A percentile compares a stretch with the other conserved stretches of the same genome.
phyloP scores from a whole-genome alignment of 192 early-diverging fungal genomes.

The Paraglomus brasilianum region DNA sequence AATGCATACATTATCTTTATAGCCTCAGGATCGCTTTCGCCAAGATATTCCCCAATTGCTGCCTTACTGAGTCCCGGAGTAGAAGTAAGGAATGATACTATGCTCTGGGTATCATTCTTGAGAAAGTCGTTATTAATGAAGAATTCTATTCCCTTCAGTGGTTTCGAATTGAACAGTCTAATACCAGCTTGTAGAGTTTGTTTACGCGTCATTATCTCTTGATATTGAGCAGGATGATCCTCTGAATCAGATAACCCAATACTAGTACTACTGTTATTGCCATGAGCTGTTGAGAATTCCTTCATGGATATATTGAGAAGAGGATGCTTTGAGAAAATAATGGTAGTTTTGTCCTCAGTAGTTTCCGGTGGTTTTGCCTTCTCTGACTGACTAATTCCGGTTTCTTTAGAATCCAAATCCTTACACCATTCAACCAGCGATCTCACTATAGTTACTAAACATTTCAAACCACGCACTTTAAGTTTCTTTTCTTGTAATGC shows the following conservation, averaged over 20 bases:
- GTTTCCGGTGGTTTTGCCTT: slow-evolving; percentile 2
- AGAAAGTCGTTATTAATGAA: slow-evolving; percentile 74
- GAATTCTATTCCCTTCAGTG: slow-evolving; percentile 83
- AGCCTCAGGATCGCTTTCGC: slow-evolving; percentile 86
- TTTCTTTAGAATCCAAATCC: slow-evolving; percentile 36
- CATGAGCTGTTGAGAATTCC: slow-evolving; percentile 32
- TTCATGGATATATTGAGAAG: slow-evolving; percentile 40
- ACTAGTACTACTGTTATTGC: slow-evolving; percentile 40
- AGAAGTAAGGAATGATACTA: slow-evolving; percentile 70
- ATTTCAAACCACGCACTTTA: slow-evolving; percentile 53
- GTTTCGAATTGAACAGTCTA: slow-evolving; percentile 82
- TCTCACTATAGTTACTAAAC: slow-evolving; percentile 58
- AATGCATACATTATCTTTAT: slow-evolving; percentile 94
- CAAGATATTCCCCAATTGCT: slow-evolving; percentile 89
- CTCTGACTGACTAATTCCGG: slow-evolving; percentile 29
- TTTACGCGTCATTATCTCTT: slow-evolving; percentile 82
- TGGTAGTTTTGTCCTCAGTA: slow-evolving; percentile 32
- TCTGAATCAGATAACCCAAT: slow-evolving; percentile 42
- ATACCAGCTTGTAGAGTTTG: slow-evolving; percentile 75
- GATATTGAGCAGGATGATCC: slow-evolving; percentile 87
- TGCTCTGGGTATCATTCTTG: slow-evolving; percentile 65
- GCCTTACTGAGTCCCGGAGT: slow-evolving; percentile 84
- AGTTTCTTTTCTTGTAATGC: slow-evolving; percentile 44
- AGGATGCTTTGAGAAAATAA: slow-evolving; percentile 48
- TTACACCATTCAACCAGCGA: slow-evolving; percentile 70